Base-by-base conservation (phyloP, 148 eudicot genomes). In the Selenicereus undatus region DNA sequence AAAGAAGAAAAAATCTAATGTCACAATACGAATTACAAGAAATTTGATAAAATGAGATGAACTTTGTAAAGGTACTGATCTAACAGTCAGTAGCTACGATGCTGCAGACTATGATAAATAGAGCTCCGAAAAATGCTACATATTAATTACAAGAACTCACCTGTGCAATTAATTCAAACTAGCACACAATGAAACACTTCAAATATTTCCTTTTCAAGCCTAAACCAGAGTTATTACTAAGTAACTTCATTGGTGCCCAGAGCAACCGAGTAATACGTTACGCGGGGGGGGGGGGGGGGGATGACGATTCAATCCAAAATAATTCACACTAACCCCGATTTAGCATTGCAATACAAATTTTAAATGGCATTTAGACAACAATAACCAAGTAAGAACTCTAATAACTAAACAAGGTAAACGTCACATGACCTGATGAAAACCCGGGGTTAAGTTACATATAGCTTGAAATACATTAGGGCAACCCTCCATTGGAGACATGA, bases 401-500 rank as follows among this genome's bases (percentile, higher is more conserved):
- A 36, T 13, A 48, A 71, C 42, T 30, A 76, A 30, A 80, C 22
- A 3, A 1, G 32, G 21, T 35, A 76, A 78, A 62, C 75, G 27
- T 39, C 13, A 51, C 29, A 74, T 76, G 17, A 91, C 96, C 93
- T 92, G 86, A 78, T 90, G 91, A 85, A 81, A 85, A 43, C 93
- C 95, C 35, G 93, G 91, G 30, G 90, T 80, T 79, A 91, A 90
- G 86, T 84, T 87, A 84, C 87, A 89, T 51, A 89, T 81, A 85
- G 83, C 90, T 84, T 91, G 91, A 85, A 91, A 91, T 16, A 81
- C 87, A 11, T 88, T 86, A 20, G 95, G 93, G 81, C 88, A 85
- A 32, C 95, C 95, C 86, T 91, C 95, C 85, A 90, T 82, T 4
- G 95, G 93, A 12, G 91, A 86, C 95, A 91, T 90, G n/a, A 77